Evolutionary conservation across 164 flowering plant genomes (phyloP), one percentile per base, ranked within the genome.

Genomic region (Nymphaea thermarum): DNA sequence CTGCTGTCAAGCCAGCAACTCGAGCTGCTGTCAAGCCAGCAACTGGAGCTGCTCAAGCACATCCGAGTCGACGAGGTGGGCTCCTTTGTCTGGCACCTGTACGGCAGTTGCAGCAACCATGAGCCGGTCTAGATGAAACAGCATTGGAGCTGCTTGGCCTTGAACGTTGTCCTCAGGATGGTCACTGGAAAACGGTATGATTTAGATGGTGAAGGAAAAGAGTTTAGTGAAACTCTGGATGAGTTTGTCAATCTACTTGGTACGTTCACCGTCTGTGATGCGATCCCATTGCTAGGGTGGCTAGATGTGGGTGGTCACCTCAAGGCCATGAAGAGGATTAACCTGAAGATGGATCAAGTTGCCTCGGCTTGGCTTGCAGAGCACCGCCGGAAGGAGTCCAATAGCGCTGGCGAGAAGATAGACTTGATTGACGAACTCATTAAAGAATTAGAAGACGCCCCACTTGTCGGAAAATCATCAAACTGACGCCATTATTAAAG

Each of bases 361-460:
- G 14, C 70, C 15, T 43, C 10, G 36, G 36, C 36, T 25, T 25
- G 80, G 80, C 36, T 25, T 25, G 3, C 73, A 17, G 68, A 68
- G 36, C 36, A 25, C 36, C 73, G 74, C 62, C 77, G 71, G n/a
- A 44, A 68, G 3, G 7, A 16, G 11, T 62, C n/a, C 43, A 64
- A 55, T 57, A 71, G 16, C 51, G 18, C 14, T 36, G 7, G n/a
- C 12, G 36, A 25, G 36, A 25, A 25, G 36, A 55, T 65, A 62
- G 80, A 78, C 62, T 78, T 78, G 43, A 69, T 78, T 14, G 76
- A 78, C 41, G 74, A 72, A 67, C 64, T 78, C 75, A 16, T 78
- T 25, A 44, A 73, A 2, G 42, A 59, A 2, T 36, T 66, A 15
- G 72, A 72, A 2, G 66, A 67, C 36, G 25, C 41, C 3, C 3